Base-by-base conservation (phyloP, 2,329 filamentous ascomycete genomes). In the Diaporthe australafricana region DNA sequence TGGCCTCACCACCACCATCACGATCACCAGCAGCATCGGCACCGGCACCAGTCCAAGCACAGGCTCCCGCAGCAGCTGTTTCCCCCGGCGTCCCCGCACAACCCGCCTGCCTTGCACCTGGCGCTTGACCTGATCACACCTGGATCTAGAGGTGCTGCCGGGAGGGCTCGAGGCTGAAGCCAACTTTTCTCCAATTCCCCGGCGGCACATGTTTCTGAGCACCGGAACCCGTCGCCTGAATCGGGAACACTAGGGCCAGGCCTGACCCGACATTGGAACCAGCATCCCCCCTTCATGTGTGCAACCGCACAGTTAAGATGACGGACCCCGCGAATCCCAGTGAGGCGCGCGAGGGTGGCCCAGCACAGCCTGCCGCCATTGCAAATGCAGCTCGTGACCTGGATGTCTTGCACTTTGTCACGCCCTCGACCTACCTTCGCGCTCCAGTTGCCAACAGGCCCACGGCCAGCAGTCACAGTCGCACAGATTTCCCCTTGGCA, bases 381-480 rank as follows among this genome's bases (percentile, higher is more conserved):
- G 71, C 76, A 67, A 65, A 45, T 38, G 45, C 60, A 71, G 81
- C 84, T 80, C 83, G 85, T 81, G 83, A 88, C 80, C 86, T 88
- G 77, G 80, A 86, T 88, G 77, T 87, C 86, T 75, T 5, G 32
- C 5, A 35, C n/a, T 89, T 89, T 81, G 88, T 89, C 77, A 86
- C 87, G 81, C 89, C 89, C 73, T 90, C 88, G 73, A 90, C 88
- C 70, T 90, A 73, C 40, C 66, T 72, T 52, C 70, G 72, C 60
- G 57, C 72, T 72, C 70, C 60, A 65, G 27, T 63, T n/a, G 60
- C 65, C 66, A 71, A 55, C 50, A 70, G 56, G 66, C 60, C 70
- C 52, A 69, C 71, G 57, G 68, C 69, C 69, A 71, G 62, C 69
- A 70, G 62, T 72, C 78, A 79, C 75, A 81, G 79, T 79, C 82